These are phyloP conservation scores for Hibiscus syriacus DNA, from an alignment of 345 rosid genomes.

Conservation along the genomic window DNA sequence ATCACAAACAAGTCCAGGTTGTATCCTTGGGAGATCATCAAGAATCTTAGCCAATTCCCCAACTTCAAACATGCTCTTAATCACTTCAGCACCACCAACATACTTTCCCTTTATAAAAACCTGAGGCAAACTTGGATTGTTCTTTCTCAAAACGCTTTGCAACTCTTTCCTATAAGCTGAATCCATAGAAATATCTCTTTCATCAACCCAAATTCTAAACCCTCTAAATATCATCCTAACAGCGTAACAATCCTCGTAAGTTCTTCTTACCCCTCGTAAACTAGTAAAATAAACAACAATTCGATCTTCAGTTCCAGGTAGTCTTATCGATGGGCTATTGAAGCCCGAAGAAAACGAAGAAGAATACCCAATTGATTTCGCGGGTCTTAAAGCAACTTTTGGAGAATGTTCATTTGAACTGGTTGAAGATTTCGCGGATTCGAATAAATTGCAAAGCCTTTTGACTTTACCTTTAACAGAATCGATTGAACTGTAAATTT, in stretches of 20 bases:
- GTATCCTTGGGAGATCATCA: slow-evolving; percentile 47
- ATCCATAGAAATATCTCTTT: slow-evolving; percentile 90
- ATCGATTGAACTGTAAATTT: slow-evolving; percentile 45
- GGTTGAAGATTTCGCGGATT: slow-evolving; percentile 25
- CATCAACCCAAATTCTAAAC: slow-evolving; percentile 83
- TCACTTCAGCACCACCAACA: slow-evolving; percentile 76
- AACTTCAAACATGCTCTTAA: slow-evolving; percentile 70
- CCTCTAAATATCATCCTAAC: slow-evolving; percentile 82
- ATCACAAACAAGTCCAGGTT: slow-evolving; percentile 53
- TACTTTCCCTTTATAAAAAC: slow-evolving; percentile 64
- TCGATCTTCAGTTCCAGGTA: slow-evolving; percentile 77
- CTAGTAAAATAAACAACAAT: slow-evolving; percentile 86
- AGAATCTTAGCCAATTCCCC: slow-evolving; percentile 74
- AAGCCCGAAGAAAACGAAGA: slow-evolving; percentile 20
- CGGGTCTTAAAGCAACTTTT: background rate
- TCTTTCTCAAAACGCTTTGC: slow-evolving; percentile 53
- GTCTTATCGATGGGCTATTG: slow-evolving; percentile 31
- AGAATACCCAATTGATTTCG: slow-evolving; percentile 15
- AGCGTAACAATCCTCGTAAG: slow-evolving; percentile 84
- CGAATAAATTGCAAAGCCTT: slow-evolving; percentile 56
- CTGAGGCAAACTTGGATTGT: slow-evolving; percentile 60
- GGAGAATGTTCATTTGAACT: background rate
- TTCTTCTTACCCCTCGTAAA: slow-evolving; percentile 75
- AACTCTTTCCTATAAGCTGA: slow-evolving; percentile 67
- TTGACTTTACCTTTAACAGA: slow-evolving; percentile 63